Percentiles rank a stretch among this genome's conserved stretches.
These are phyloP conservation scores for Kurtzmaniella cleridarum DNA, from an alignment of 805 yeast species.

Conservation along the genomic window DNA sequence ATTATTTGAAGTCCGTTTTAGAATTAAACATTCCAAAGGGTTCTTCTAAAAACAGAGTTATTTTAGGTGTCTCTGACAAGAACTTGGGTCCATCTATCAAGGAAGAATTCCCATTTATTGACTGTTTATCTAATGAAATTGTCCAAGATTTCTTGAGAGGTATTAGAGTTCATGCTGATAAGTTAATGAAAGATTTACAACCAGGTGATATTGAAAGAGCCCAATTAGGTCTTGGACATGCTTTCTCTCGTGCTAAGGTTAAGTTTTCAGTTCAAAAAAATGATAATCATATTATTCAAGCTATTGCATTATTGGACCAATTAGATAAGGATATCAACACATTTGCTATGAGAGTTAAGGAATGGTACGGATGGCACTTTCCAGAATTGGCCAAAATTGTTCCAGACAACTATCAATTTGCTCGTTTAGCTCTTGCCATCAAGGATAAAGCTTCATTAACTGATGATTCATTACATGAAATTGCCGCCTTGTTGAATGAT, in stretches of 20 bases:
- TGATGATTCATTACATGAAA: slow-evolving; percentile 92
- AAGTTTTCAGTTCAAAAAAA: slow-evolving; percentile 98
- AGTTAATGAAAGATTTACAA: slow-evolving; percentile 85
- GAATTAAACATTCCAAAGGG: slow-evolving; percentile 88
- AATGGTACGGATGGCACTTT: slow-evolving; percentile 99
- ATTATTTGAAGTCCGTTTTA: slow-evolving; percentile 80
- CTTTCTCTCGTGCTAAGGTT: slow-evolving; percentile 97
- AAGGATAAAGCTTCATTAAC: slow-evolving; percentile 80
- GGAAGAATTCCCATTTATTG: slow-evolving; percentile 82
- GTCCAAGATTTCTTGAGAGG: slow-evolving; percentile 96
- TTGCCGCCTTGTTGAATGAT: slow-evolving; percentile 85
- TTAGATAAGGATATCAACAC: slow-evolving; percentile 97
- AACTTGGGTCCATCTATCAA: slow-evolving; percentile 95
- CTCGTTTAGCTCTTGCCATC: slow-evolving; percentile 75
- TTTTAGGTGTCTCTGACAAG: slow-evolving; percentile 88
- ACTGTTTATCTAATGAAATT: slow-evolving; percentile 84
- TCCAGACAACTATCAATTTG: slow-evolving; percentile 82
- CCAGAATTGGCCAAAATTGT: slow-evolving; percentile 93
- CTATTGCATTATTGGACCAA: slow-evolving; percentile 95
- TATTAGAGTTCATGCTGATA: slow-evolving; percentile 82
- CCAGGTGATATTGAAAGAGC: slow-evolving; percentile 97
- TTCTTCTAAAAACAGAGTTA: slow-evolving; percentile 59
- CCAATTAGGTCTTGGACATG: slow-evolving; percentile 97
- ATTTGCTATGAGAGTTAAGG: slow-evolving; percentile 94
- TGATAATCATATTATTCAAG: slow-evolving; percentile 98